Evolutionary conservation across 345 rosid genomes (phyloP).

Genomic region (Eucalyptus caleyi): DNA sequence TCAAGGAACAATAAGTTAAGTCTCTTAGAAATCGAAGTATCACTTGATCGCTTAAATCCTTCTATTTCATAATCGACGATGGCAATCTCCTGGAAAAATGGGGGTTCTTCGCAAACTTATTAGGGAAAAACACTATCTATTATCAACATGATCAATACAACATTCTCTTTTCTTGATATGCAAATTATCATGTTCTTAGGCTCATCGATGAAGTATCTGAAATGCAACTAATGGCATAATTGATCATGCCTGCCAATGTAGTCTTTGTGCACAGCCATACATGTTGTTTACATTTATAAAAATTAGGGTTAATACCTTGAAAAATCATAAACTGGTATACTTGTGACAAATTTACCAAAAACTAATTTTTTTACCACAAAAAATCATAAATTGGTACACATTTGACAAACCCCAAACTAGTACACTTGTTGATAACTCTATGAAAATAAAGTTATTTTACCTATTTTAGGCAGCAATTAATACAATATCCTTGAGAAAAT

Average conservation of each 20-base stretch:
- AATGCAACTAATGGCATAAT: neutral
- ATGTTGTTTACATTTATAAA: neutral
- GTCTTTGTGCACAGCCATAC: neutral
- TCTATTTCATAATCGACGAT: neutral
- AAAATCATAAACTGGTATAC: rapidly evolving
- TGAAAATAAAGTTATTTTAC: too few species aligned
- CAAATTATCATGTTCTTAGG: neutral
- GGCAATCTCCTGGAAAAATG: neutral
- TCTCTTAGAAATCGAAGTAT: neutral
- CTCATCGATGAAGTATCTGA: neutral
- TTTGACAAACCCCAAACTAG: rapidly evolving
- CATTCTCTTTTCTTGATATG: neutral
- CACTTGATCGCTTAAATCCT: neutral
- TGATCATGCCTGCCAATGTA: neutral
- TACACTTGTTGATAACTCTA: too few species aligned
- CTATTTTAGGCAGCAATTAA: too few species aligned
- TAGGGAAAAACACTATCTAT: neutral
- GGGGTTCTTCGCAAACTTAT: neutral
- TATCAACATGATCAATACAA: neutral
- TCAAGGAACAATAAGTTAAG: neutral
- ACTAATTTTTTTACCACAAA: too few species aligned
- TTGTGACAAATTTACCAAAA: rapidly evolving
- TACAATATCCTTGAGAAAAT: too few species aligned
- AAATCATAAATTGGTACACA: too few species aligned
- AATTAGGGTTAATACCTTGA: too few species aligned